phyloP scores from a whole-genome alignment of 768 basidiomycete species.

The Leucosporidium creatinivorum region DNA sequence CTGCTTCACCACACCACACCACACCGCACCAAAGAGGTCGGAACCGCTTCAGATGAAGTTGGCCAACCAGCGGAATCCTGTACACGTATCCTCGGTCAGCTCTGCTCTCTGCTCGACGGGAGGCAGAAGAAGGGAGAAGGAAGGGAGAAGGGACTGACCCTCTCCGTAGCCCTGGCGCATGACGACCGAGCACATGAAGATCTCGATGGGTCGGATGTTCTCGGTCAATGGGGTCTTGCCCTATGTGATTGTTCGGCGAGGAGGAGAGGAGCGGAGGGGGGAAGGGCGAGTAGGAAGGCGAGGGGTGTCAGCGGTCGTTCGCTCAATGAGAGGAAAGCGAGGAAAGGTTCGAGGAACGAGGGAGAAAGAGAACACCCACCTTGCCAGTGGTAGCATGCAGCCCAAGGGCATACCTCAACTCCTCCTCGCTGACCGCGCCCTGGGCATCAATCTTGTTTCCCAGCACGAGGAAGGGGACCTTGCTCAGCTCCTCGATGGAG shows the following conservation, averaged over 20 bases:
- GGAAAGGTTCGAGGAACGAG: too few relatives aligned
- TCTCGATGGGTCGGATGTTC: conserved; percentile 85
- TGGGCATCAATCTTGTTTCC: conserved; percentile 99
- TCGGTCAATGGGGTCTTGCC: conserved; percentile 95
- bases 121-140: too few relatives aligned
- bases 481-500: conserved; percentile 86
- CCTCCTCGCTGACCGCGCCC: conserved; percentile 94
- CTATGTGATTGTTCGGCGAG: conserved; percentile 44
- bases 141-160: conserved; percentile 54
- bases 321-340: background rate
- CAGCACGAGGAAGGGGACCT: conserved; percentile 95
- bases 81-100: background rate
- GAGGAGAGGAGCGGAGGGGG: background rate
- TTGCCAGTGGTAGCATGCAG: conserved; percentile 99
- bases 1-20: background rate
- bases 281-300: background rate
- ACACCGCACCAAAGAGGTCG: background rate
- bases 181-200: conserved; percentile 99
- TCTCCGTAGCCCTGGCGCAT: conserved; percentile 98
- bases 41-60: conserved; percentile 32
- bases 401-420: conserved; percentile 87
- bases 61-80: conserved; percentile 38
- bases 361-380: conserved; percentile 46
- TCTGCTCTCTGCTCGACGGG: background rate
- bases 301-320: conserved; percentile 1